Evolutionary conservation across 352 stramenopile genomes (phyloP), one percentile per base, ranked within the genome.

Genomic region (Phytopythium kandeliae): DNA sequence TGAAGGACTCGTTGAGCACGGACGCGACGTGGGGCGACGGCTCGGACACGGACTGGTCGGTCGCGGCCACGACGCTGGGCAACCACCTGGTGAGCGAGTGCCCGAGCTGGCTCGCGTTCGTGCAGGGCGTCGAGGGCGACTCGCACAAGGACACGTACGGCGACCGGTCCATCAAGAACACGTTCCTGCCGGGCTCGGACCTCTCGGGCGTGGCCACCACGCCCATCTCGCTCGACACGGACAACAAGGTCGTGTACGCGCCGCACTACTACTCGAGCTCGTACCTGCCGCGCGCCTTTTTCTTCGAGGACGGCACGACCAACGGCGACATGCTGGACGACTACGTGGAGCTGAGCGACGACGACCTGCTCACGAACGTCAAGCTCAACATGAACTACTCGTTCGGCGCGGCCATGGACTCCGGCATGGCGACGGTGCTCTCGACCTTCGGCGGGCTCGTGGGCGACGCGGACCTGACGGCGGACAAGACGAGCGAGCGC

Each of bases 401-500:
- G 72, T 94, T 90, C 51, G 75, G 74, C 21, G 49, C 65, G 1
- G 68, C 80, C 0, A 74, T 86, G 22, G 68, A 78, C 36, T 85
- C 74, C 1, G 77, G 67, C 19, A 66, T 73, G 28, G 79, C 83
- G 12, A 77, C 89, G 16, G 71, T 94, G 5, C 52, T 94, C 16
- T 92, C 80, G 28, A 86, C 68, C n/a, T 94, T 94, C 53, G 83
- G 83, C n/a, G 80, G 83, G 22, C 67, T 94, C 21, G 60, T 83
- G 40, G 78, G 78, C 26, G 58, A 65, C 22, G 60, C 77, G 10
- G 83, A 94, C 38, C 37, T 51, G 19, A 87, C 80, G 30, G 37
- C 60, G 11, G 71, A 71, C 47, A 67, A 85, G 57, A 91, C 78
- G n/a, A 86, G 76, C 37, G 85, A 81, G 25, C 81, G 78, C 28